Conservation (phyloP, 2,329 filamentous ascomycete genomes). For the Colletotrichum limetticola region DNA sequence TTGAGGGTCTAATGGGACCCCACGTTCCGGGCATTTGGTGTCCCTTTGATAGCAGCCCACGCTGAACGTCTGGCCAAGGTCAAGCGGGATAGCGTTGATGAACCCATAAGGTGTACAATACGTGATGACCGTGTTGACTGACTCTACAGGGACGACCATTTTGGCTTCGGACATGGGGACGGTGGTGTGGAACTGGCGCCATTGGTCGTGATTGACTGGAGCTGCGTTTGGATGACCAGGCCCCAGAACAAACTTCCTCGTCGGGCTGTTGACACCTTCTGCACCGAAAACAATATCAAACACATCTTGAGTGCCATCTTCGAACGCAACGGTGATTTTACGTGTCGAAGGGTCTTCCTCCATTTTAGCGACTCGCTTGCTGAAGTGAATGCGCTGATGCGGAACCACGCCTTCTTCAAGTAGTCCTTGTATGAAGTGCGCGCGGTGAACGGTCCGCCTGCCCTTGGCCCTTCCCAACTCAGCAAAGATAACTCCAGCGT, state of each 20-base stretch:
- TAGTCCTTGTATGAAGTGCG: background rate
- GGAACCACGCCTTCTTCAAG: background rate
- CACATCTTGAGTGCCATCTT: background rate
- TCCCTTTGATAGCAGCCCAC: background rate
- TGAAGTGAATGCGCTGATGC: background rate
- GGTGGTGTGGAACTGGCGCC: background rate
- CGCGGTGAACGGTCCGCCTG: background rate
- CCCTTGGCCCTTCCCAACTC: background rate
- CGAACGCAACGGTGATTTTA: background rate
- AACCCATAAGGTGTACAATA: background rate
- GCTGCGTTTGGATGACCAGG: background rate
- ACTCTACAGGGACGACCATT: background rate
- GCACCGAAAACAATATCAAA: background rate
- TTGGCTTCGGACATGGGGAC: background rate
- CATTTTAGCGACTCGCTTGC: background rate
- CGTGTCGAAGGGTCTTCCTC: background rate
- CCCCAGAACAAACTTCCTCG: background rate
- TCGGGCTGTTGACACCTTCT: background rate
- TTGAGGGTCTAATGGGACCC: background rate
- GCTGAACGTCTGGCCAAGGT: background rate
- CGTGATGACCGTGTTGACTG: background rate
- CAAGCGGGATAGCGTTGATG: background rate
- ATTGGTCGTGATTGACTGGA: background rate
- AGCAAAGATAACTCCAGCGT: background rate
- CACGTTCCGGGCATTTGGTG: background rate